Evolutionary conservation across 108 stramenopile genomes (phyloP).

Genomic region (Discostella pseudostelligera): DNA sequence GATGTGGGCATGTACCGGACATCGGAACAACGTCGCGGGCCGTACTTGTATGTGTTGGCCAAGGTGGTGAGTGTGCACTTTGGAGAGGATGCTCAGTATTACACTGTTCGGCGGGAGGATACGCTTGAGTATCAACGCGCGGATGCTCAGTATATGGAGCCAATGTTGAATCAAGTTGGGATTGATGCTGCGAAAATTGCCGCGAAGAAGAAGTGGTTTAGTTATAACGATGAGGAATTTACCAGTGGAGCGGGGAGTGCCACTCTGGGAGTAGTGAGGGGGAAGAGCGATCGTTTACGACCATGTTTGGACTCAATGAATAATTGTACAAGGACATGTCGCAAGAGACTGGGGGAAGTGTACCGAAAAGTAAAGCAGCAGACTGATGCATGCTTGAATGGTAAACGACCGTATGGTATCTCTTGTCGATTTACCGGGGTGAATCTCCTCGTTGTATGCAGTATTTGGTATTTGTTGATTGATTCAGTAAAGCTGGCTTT

Average conservation of each 20-base stretch:
- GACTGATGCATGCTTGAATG: constrained; percentile 23
- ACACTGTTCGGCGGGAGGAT: constrained; percentile 69
- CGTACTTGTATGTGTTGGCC: constrained; percentile 64
- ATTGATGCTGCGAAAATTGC: constrained; percentile 32
- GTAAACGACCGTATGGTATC: constrained; percentile 53
- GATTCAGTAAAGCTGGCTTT: constrained; percentile 68
- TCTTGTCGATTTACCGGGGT: constrained; percentile 64
- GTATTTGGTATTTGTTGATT: constrained; percentile 67
- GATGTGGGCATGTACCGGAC: constrained; percentile 47
- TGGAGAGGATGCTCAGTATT: constrained; percentile 69
- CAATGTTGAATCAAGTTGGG: constrained; percentile 25
- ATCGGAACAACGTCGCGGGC: constrained; percentile 56
- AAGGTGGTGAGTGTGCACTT: constrained; percentile 67
- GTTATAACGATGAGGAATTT: not conserved
- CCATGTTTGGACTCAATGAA: not conserved
- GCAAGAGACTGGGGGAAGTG: not conserved
- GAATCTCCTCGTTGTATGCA: constrained; percentile 76
- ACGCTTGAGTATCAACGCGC: constrained; percentile 60
- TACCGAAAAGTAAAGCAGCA: constrained; percentile 21
- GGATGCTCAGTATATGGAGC: constrained; percentile 54
- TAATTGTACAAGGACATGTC: not conserved
- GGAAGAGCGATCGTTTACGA: not conserved
- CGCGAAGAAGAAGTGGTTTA: not conserved
- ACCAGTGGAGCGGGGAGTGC: not conserved
- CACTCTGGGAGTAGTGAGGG: not conserved